Conservation (phyloP, 179 eudicot genomes). For the Silene noctiflora region DNA sequence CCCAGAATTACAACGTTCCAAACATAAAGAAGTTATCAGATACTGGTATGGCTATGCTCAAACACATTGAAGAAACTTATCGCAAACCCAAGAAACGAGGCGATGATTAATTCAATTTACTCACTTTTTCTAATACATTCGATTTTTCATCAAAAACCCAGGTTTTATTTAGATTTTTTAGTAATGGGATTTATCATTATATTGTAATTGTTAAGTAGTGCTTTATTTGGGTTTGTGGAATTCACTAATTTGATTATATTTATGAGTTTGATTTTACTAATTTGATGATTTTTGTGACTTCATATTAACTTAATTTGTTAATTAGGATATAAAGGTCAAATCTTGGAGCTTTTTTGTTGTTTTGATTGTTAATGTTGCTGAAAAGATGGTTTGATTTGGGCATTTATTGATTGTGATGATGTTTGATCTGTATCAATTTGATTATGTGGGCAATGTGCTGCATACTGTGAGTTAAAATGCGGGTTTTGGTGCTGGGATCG, state of each 20-base stretch:
- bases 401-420: not conserved
- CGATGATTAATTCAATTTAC: not conserved
- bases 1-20: not conserved
- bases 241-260: not conserved
- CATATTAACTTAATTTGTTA: too few species aligned
- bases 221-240: not conserved
- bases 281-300: too few species aligned
- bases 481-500: not conserved
- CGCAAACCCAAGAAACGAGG: slow-evolving; percentile 16
- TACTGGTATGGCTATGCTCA: slow-evolving; percentile 18
- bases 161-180: not conserved
- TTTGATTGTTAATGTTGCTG: not conserved
- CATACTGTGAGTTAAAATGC: not conserved
- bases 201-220: not conserved
- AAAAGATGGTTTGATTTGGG: not conserved
- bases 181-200: not conserved
- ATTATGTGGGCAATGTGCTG: not conserved
- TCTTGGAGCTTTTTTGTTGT: too few species aligned
- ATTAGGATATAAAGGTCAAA: too few species aligned
- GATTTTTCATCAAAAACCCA: not conserved
- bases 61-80: slow-evolving; percentile 15
- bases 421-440: not conserved
- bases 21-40: slow-evolving; percentile 18
- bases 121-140: too few species aligned
- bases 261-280: not conserved